Base-by-base conservation (phyloP, 441 rosid genomes). In the Caryocar brasiliense region DNA sequence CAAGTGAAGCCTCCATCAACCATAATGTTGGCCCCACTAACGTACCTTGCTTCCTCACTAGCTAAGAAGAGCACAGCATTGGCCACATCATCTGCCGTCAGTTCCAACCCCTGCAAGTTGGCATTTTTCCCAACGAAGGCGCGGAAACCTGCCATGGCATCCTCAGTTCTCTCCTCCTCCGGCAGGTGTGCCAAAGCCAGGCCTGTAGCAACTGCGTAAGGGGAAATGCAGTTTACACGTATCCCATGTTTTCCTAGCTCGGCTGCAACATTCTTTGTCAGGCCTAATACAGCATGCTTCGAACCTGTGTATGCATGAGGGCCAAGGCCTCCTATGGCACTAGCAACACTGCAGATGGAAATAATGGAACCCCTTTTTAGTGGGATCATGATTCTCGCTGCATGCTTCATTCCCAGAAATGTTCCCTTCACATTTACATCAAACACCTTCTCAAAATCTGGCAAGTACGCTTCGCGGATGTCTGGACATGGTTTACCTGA, bases 171-270 rank as follows among this genome's bases (percentile, higher is more conserved):
- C 62, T 85, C 84, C 0, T 79, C 93, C 66, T 76, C 85, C 0
- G 59, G 96, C 64, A 86, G 63, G 76, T 86, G 86, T 66, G 93
- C 85, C 59, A 86, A 10, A 0, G 95, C 71, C 47, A 83, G 69
- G 32, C 70, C 64, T 0, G 95, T 89, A 2, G 69, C 50, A 29
- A 86, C 80, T 1, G 68, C 80, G 13, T 86, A 89, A 45, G 97
- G 95, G 3, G 95, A 86, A 47, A 89, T 83, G 9, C 95, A 89
- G 76, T 86, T 89, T 39, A 89, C 90, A 0, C 96, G 88, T 50
- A 90, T 86, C 56, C 96, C 95, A 5, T 90, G 63, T 48, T 82
- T 80, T 56, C 98, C 98, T 6, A 86, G 71, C 76, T 90, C 98
- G 0, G 95, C 96, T 8, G 96, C 95, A 13, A 90, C 92, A 42